phyloP scores from a whole-genome alignment of 2,329 filamentous ascomycete genomes.

The Cryphonectria radicalis region DNA sequence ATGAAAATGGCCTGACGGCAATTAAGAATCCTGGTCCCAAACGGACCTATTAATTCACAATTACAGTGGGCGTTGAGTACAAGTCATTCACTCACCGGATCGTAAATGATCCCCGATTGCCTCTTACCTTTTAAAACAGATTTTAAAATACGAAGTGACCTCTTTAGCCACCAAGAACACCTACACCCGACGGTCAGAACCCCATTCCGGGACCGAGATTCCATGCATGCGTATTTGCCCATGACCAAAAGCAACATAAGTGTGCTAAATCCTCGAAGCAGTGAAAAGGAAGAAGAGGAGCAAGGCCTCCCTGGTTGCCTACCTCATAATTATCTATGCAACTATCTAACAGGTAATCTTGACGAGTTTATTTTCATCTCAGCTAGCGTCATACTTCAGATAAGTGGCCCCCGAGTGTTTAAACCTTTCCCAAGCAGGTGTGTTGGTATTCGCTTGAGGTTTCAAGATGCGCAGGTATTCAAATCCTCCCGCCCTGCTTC shows the following conservation, averaged over 20 bases:
- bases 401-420: background rate
- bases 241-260: background rate
- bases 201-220: background rate
- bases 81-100: too few species aligned
- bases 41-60: too few species aligned
- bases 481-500: background rate
- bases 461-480: background rate
- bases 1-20: too few species aligned
- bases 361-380: background rate
- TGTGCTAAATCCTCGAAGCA: background rate
- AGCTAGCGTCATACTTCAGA: background rate
- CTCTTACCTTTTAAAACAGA: background rate
- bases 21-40: too few species aligned
- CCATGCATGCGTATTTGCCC: background rate
- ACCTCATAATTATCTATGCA: background rate
- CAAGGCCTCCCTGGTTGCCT: background rate
- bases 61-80: too few species aligned
- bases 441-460: background rate
- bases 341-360: background rate
- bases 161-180: background rate
- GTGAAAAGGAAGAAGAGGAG: background rate
- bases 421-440: background rate
- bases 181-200: background rate
- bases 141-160: background rate
- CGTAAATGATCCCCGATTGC: too few species aligned